Evolutionary conservation across 345 rosid species (phyloP), one percentile per base, ranked within the genome.

Genomic region (Acer yangbiense): DNA sequence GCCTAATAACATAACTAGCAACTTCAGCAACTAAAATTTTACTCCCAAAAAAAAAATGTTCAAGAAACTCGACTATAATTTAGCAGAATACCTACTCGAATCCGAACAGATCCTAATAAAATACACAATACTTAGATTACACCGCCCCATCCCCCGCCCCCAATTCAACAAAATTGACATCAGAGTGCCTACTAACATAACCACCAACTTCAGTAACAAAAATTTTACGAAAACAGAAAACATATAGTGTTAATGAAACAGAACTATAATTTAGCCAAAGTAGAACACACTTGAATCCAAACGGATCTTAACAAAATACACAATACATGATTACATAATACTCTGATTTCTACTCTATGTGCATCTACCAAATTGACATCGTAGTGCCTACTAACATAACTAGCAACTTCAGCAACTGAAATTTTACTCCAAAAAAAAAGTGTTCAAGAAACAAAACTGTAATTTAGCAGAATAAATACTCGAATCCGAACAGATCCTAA

Each of bases 171-270:
- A 96, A 83, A 78, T 76, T 85, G 68, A 94, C 77, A 68, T 94
- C 98, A 58, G 97, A 96, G 65, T 82, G 89, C 88, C 99, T 92
- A 88, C 95, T 90, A 86, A 25, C 73, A 70, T 39, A 41, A 27
- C 41, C 16, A 35, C 27, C 65, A 80, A 68, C 65, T 35, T 78
- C 32, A 17, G 73, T 72, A 66, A 43, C 21, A 35, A 35, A 7
- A 44, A 6, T 58, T 58, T 58, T 21, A n/a, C 25, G 20, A 8
- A 43, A 43, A 58, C 11, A 58, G 3, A 52, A 16, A 52, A 52
- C 35, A 32, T 32, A 32, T 32, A 1, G 57, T 6, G 57, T 52
- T 52, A 17, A 14, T n/a, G 27, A 18, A 58, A 20, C 27, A n/a
- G 3, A 58, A 58, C 63, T 20, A 58, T 17, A 6, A 58, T n/a